Percentiles rank a stretch among this genome's conserved stretches.
phyloP scores from a whole-genome alignment of 2,329 filamentous ascomycete species.

The Paecilomyces dactylethromorphus region DNA sequence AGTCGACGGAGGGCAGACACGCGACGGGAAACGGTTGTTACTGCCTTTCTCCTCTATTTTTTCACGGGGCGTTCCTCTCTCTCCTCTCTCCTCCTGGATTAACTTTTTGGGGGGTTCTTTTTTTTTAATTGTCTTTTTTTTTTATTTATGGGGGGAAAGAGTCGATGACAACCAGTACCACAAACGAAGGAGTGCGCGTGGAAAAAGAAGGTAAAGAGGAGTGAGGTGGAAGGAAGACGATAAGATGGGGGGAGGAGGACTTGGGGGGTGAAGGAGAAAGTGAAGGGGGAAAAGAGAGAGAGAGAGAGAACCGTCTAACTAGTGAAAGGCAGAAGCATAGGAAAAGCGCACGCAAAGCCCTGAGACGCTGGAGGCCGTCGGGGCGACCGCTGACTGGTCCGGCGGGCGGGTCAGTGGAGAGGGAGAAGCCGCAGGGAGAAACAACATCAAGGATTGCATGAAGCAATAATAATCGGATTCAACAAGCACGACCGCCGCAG shows the following conservation, averaged over 20 bases:
- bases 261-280: slow-evolving; percentile 14
- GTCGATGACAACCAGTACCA: slow-evolving; percentile 14
- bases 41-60: background rate
- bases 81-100: background rate
- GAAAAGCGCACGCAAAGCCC: slow-evolving; percentile 1
- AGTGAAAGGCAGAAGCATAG: slow-evolving; percentile 1
- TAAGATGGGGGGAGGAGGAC: slow-evolving; percentile 10
- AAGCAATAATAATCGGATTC: too few species aligned
- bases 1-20: background rate
- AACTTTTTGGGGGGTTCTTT: slow-evolving; percentile 6
- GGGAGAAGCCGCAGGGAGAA: background rate
- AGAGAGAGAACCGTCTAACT: slow-evolving; percentile 8
- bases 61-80: background rate
- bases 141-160: slow-evolving; percentile 12
- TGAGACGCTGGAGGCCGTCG: slow-evolving; percentile 5
- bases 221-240: slow-evolving; percentile 21
- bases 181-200: slow-evolving; percentile 23
- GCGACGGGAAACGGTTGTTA: background rate
- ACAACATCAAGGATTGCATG: too few species aligned
- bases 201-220: slow-evolving; percentile 16
- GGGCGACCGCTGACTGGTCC: slow-evolving; percentile 8
- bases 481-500: too few species aligned
- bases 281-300: slow-evolving; percentile 12
- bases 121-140: slow-evolving; percentile 13
- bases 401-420: slow-evolving; percentile 1